Evolutionary conservation across 495 filamentous ascomycete species (phyloP), one percentile per base, ranked within the genome.

Genomic region (Xylona heveae): DNA sequence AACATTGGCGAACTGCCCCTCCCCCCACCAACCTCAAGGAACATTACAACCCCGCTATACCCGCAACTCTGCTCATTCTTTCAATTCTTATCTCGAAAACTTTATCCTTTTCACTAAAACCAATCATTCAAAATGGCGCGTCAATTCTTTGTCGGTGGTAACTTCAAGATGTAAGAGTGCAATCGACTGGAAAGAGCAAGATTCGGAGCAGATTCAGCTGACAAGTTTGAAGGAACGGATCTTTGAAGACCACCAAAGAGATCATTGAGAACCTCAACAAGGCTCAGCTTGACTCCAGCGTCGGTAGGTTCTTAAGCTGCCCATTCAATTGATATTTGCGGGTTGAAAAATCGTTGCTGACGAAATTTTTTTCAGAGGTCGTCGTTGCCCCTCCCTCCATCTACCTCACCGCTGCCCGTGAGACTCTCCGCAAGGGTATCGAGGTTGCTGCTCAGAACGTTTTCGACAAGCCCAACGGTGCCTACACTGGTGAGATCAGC

Each of bases 101-200:
- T n/a, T n/a, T n/a, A n/a, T n/a, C n/a, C n/a, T n/a, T n/a, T n/a
- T n/a, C n/a, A n/a, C n/a, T n/a, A n/a, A n/a, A n/a, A n/a, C n/a
- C n/a, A n/a, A 33, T 21, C 35, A 10, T 30, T 30, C 28, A 30
- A 30, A 17, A 93, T 91, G 83, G 63, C 71, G 60, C 85, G 88
- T 64, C 77, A 82, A 73, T 97, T 94, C 68, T 94, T 97, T 60
- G 81, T 97, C 52, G 88, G 88, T 53, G 88, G 88, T 50, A 97
- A 95, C 71, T 95, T 95, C 66, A 97, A 97, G 65, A 93, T 92
- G 82, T 85, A 53, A 13, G 19, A 30, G 8, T 1, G n/a, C n/a
- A n/a, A n/a, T n/a, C n/a, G n/a, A n/a, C n/a, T n/a, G n/a, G n/a
- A n/a, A n/a, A n/a, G n/a, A n/a, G n/a, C n/a, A n/a, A n/a, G n/a